Percentiles rank a stretch among this genome's conserved stretches.
Conservation (phyloP, 2,329 filamentous ascomycete species). For the Emericellopsis cladophorae region DNA sequence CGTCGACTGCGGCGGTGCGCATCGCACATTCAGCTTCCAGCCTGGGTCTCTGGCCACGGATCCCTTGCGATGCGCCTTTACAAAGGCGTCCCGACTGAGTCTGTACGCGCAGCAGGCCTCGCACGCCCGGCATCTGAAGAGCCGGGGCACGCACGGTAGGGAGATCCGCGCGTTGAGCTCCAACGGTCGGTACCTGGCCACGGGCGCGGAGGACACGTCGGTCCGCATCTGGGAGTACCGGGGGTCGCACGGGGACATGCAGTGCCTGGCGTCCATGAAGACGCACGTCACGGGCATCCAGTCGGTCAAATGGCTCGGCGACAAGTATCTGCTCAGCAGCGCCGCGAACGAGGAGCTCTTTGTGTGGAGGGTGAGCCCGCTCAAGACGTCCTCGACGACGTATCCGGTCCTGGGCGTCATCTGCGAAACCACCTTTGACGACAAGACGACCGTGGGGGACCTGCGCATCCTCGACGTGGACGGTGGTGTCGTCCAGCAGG, state of each 20-base stretch:
- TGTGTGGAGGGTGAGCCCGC: constrained; percentile 56
- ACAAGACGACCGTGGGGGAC: constrained; percentile 44
- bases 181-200: constrained; percentile 37
- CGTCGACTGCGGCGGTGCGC: constrained; percentile 74
- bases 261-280: constrained; percentile 53
- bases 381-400: constrained; percentile 27
- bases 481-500: constrained; percentile 18
- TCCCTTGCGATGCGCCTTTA: constrained; percentile 54
- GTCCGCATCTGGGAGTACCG: constrained; percentile 59
- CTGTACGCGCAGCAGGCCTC: constrained; percentile 29
- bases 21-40: constrained; percentile 56
- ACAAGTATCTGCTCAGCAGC: constrained; percentile 68
- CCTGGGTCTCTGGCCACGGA: constrained; percentile 17
- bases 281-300: constrained; percentile 78
- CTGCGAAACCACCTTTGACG: constrained; percentile 40
- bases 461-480: constrained; percentile 76
- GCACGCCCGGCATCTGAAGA: constrained; percentile 38
- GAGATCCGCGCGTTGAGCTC: constrained; percentile 54
- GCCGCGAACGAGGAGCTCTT: constrained; percentile 83
- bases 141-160: constrained; percentile 63
- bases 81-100: constrained; percentile 46
- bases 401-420: constrained; percentile 39
- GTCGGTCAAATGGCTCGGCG: constrained; percentile 59
- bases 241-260: constrained; percentile 10
- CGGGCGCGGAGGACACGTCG: constrained; percentile 57